Base-by-base conservation (phyloP, 176 grass and related monocot species). In the Carex scoparia region DNA sequence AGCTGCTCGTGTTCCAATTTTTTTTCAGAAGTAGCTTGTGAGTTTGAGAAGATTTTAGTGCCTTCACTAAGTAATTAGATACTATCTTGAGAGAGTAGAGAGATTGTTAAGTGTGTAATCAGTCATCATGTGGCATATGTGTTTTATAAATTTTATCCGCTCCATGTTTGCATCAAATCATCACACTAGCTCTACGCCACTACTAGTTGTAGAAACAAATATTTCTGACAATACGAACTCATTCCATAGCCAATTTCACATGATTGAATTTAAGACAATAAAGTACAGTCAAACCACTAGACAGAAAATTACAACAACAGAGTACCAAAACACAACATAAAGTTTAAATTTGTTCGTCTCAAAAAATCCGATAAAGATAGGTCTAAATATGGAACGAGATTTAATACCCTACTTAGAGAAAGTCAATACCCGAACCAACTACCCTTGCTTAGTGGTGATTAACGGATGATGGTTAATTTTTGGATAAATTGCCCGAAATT, bases 351-450 rank as follows among this genome's bases (percentile, higher is more conserved):
- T 73, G 44, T 32, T 79, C 58, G n/a, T 33, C 14, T 13, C 28
- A 56, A 79, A 79, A 82, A 65, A 35, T 65, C 12, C 6, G 14
- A 23, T 28, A 82, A 64, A 64, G 44, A 37, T 65, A 67, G 73
- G 83, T 68, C 80, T 87, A 82, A 85, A 57, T 79, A 58, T 18
- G 74, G 5, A 76, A 35, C 18, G 74, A 79, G 27, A 32, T 56
- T 56, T 23, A 76, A 58, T 58, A 79, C 28, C 51, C 63, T 59
- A 64, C 74, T 74, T 84, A 87, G 87, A 86, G 91, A 88, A 87
- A 94, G 94, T 97, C 94, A 97, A 97, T 97, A 84, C 94, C 94
- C 94, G 92, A 97, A 97, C 92, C 94, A 97, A 94, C 90, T 81
- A 75, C 88, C 87, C 88, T 92, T 92, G 92, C 92, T 82, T 64